These are phyloP conservation scores for Scheffersomyces stambukii DNA, from an alignment of 1,139 yeast genomes.

Conservation along the genomic window DNA sequence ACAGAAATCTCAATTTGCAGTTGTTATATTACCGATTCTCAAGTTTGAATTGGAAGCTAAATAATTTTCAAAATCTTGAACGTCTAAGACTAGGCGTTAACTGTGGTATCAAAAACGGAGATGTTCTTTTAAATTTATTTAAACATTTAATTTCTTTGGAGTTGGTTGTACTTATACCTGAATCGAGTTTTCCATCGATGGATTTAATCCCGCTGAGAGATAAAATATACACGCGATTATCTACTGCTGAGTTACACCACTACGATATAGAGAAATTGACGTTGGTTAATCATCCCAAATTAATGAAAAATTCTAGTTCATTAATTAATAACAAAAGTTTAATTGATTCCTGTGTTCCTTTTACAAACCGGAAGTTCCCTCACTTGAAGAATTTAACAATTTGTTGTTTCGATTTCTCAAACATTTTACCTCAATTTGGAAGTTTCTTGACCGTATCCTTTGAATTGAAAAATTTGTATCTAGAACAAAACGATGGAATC, in stretches of 20 bases:
- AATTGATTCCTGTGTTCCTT: slow-evolving; percentile 6
- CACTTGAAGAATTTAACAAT: slow-evolving; percentile 23
- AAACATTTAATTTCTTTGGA: slow-evolving; percentile 23
- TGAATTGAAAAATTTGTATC: slow-evolving; percentile 18
- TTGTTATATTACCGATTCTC: slow-evolving; percentile 20
- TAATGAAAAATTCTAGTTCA: slow-evolving; percentile 11
- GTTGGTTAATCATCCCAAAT: slow-evolving; percentile 25
- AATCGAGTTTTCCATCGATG: slow-evolving; percentile 13
- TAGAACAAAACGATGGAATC: slow-evolving; percentile 34
- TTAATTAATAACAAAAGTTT: too few relatives aligned
- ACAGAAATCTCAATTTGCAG: slow-evolving; percentile 22
- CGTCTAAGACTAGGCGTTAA: slow-evolving; percentile 24
- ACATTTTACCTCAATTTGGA: slow-evolving; percentile 26
- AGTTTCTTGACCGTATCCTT: slow-evolving; percentile 20
- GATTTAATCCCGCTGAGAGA: slow-evolving; percentile 20
- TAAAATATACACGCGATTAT: slow-evolving; percentile 12
- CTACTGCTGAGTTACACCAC: slow-evolving; percentile 3
- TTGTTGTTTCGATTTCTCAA: slow-evolving; percentile 29
- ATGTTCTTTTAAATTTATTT: slow-evolving; percentile 23
- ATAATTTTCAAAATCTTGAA: slow-evolving; percentile 18
- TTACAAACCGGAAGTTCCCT: slow-evolving; percentile 18
- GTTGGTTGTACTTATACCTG: slow-evolving; percentile 13
- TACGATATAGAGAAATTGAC: slow-evolving; percentile 16
- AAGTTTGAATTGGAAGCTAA: slow-evolving; percentile 24
- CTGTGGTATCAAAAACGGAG: slow-evolving; percentile 20